phyloP scores from a whole-genome alignment of 768 basidiomycete species.

The Xanthoconium purpureum region DNA sequence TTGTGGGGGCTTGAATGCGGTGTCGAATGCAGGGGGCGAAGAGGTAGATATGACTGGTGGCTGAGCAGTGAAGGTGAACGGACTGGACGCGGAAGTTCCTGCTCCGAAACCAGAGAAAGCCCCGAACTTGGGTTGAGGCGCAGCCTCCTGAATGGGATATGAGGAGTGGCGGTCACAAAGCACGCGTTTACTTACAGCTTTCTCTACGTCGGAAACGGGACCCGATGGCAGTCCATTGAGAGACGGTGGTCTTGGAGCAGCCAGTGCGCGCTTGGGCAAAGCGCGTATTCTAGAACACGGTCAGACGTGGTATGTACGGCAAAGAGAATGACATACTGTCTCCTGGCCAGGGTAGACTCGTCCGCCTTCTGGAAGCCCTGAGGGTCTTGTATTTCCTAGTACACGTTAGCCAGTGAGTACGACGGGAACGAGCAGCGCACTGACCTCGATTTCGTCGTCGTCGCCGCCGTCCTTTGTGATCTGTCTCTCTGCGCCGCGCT shows the following conservation, averaged over 20 bases:
- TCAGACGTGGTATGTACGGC: conserved; percentile 6
- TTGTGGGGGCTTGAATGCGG: conserved; percentile 11
- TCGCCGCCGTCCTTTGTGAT: conserved; percentile 54
- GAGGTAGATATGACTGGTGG: conserved; percentile 15
- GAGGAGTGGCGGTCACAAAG: conserved; percentile 12
- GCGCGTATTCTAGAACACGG: conserved; percentile 52
- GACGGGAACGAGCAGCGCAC: neutral
- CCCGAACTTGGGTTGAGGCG: conserved; percentile 44
- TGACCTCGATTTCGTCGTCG: conserved; percentile 37
- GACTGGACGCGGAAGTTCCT: conserved; percentile 24
- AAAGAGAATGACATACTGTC: conserved; percentile 46
- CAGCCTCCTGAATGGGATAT: conserved; percentile 19
- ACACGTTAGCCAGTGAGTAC: conserved; percentile 4
- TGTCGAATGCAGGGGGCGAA: conserved; percentile 6
- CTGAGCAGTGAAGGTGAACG: conserved; percentile 42
- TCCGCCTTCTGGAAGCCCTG: conserved; percentile 59
- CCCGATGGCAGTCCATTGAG: conserved; percentile 26
- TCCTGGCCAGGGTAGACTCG: conserved; percentile 48
- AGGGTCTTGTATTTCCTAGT: conserved; percentile 42
- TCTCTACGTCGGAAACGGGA: conserved; percentile 21
- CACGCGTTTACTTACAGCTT: conserved; percentile 24
- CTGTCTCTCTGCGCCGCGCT: conserved; percentile 73
- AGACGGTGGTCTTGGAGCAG: conserved; percentile 20
- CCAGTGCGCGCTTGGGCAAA: conserved; percentile 52
- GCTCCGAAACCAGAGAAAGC: conserved; percentile 54